A percentile compares a stretch with the other conserved stretches of the same genome.
Conservation (phyloP, 495 filamentous ascomycete species). For the Entonaema liquescens region DNA sequence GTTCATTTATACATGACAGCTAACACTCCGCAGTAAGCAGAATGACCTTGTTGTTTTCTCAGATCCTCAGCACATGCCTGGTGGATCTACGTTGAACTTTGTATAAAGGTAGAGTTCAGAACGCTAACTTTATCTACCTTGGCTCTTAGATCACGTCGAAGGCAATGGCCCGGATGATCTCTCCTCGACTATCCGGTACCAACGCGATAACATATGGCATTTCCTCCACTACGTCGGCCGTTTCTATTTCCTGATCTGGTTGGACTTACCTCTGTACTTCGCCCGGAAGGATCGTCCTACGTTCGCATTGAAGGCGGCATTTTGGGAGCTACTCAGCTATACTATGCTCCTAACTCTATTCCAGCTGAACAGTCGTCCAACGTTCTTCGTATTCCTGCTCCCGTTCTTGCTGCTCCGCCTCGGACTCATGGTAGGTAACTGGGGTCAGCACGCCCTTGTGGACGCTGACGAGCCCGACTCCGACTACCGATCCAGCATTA, state of each 20-base stretch:
- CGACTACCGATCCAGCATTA: conserved; percentile 75
- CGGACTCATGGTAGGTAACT: conserved; percentile 78
- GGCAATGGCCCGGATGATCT: conserved; percentile 81
- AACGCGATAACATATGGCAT: conserved; percentile 70
- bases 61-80: background rate
- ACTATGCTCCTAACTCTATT: conserved; percentile 57
- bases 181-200: conserved; percentile 77
- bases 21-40: conserved; percentile 1
- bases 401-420: conserved; percentile 67
- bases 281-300: conserved; percentile 60
- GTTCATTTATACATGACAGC: background rate
- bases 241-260: conserved; percentile 76
- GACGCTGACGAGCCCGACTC: conserved; percentile 73
- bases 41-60: background rate
- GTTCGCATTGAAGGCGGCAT: conserved; percentile 60
- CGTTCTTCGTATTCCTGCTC: conserved; percentile 67
- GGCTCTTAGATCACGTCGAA: conserved; percentile 69
- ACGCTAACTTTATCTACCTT: background rate
- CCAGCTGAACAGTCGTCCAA: conserved; percentile 59
- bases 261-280: conserved; percentile 80
- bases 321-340: conserved; percentile 67
- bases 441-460: conserved; percentile 79
- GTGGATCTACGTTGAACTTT: background rate
- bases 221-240: conserved; percentile 75
- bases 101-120: background rate